Percentiles rank a stretch among this genome's conserved stretches.
phyloP scores from a whole-genome alignment of 108 stramenopile species.

The Stephanodiscus triporus region DNA sequence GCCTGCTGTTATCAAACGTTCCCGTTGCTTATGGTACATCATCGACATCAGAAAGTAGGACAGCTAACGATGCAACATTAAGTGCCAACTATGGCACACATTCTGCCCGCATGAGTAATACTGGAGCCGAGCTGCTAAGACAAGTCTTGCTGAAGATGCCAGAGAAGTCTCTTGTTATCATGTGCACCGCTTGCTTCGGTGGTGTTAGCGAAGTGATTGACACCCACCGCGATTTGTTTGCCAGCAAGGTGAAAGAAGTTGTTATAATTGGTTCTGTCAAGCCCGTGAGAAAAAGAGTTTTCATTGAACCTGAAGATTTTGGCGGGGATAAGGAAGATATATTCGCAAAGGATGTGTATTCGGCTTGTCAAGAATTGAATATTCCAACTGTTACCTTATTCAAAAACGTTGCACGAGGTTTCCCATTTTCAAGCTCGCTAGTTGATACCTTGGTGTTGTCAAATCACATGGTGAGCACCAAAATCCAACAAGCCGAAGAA shows the following conservation, averaged over 20 bases:
- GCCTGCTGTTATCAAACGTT: slow-evolving; percentile 31
- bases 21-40: slow-evolving; percentile 32
- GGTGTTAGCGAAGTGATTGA: slow-evolving; percentile 40
- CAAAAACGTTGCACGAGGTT: slow-evolving; percentile 25
- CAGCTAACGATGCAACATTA: slow-evolving; percentile 2
- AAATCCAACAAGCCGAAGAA: slow-evolving; percentile 27
- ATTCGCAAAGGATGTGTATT: slow-evolving; percentile 26
- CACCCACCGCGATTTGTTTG: slow-evolving; percentile 25
- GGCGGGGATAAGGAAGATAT: slow-evolving; percentile 10
- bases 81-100: slow-evolving; percentile 26
- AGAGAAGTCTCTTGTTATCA: slow-evolving; percentile 35
- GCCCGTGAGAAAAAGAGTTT: slow-evolving; percentile 20
- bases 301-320: slow-evolving; percentile 33
- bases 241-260: slow-evolving; percentile 43
- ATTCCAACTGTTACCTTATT: slow-evolving; percentile 36
- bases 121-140: slow-evolving; percentile 36
- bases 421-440: slow-evolving; percentile 33
- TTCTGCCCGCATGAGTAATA: slow-evolving; percentile 26
- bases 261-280: slow-evolving; percentile 42
- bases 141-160: slow-evolving; percentile 26
- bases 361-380: slow-evolving; percentile 35
- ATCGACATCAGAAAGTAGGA: background rate
- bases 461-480: slow-evolving; percentile 39
- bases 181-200: slow-evolving; percentile 31
- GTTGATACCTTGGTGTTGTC: slow-evolving; percentile 29